Base-by-base conservation (phyloP, 2,329 filamentous ascomycete species). In the Pezicula carpinea region DNA sequence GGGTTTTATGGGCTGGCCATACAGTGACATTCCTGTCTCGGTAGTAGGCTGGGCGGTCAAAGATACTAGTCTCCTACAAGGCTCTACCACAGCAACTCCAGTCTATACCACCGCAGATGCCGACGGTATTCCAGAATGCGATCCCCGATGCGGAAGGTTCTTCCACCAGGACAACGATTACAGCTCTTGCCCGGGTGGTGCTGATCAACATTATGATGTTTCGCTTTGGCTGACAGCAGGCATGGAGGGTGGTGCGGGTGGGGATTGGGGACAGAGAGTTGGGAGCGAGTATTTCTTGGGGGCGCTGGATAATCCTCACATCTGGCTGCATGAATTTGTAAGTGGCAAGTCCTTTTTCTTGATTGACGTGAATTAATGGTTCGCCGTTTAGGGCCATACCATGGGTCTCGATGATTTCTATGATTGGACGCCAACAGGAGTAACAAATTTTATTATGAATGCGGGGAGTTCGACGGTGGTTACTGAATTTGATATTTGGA, bases 401-500 rank as follows among this genome's bases (percentile, higher is more conserved):
- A 68, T 67, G 50, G 68, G 64, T 11, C 64, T 72, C 4, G 68
- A 70, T 39, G 67, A 56, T 48, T 52, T 68, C 59, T 66, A 66
- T 52, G 68, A 72, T 57, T 74, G 69, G 70, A 69, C 64, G 17
- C 70, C 71, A 0, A 62, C 61, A 5, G 69, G 69, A 5, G 53
- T 68, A 26, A 55, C 57, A 6, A 69, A 62, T 55, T 74, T 74
- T 58, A 64, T 74, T 51, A 73, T 75, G 71, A 54, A 66, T 38
- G 69, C 71, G 40, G 71, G 72, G 4, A 67, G 66, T 39, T 60
- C 72, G 1, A 60, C 54, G 17, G 49, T 63, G 39, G 64, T 74
- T 17, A 75, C 71, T 2, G 70, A 75, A 35, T 75, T 75, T 41
- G 71, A 74, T 44, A 69, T 67, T 17, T 74, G 72, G 72, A 74